A percentile compares a stretch with the other conserved stretches of the same genome.
Conservation (phyloP, 352 stramenopile genomes). For the Sclerospora graminicola region DNA sequence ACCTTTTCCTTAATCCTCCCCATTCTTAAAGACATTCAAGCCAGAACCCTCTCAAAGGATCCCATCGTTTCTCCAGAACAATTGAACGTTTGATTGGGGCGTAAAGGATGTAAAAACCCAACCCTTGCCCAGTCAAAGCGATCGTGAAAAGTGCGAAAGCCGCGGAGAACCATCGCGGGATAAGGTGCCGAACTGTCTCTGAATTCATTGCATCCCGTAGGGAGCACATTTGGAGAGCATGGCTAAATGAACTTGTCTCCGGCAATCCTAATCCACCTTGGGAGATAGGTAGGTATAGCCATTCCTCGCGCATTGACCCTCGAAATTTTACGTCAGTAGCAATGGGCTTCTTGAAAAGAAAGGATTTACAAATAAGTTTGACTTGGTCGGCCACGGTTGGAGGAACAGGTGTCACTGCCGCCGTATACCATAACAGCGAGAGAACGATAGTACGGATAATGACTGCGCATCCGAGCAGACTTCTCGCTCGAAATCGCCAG, state of each 20-base stretch:
- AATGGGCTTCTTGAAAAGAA: slow-evolving; percentile 5
- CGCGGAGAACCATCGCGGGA: slow-evolving; percentile 3
- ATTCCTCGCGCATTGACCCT: background rate
- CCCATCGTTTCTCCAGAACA: background rate
- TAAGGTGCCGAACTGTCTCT: background rate
- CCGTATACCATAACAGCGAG: slow-evolving; percentile 4
- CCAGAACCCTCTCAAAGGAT: background rate
- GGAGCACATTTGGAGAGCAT: slow-evolving; percentile 2
- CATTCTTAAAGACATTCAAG: slow-evolving; percentile 1
- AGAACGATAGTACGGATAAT: slow-evolving; percentile 4
- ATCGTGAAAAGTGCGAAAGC: background rate
- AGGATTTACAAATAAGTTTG: background rate
- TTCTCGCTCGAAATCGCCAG: slow-evolving; percentile 4
- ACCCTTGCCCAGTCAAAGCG: background rate
- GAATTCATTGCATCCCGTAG: slow-evolving; percentile 2
- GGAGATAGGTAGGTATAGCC: slow-evolving; percentile 4
- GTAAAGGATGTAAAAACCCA: slow-evolving; percentile 8
- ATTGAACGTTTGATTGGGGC: background rate
- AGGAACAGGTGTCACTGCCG: slow-evolving; percentile 1
- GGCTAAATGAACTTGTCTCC: background rate
- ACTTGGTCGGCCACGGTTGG: background rate
- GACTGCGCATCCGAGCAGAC: background rate
- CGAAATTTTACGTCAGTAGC: background rate
- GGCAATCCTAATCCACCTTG: slow-evolving; percentile 4
- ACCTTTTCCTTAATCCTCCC: background rate